phyloP scores from a whole-genome alignment of 768 basidiomycete genomes.

The Leccinum longicurvipes region DNA sequence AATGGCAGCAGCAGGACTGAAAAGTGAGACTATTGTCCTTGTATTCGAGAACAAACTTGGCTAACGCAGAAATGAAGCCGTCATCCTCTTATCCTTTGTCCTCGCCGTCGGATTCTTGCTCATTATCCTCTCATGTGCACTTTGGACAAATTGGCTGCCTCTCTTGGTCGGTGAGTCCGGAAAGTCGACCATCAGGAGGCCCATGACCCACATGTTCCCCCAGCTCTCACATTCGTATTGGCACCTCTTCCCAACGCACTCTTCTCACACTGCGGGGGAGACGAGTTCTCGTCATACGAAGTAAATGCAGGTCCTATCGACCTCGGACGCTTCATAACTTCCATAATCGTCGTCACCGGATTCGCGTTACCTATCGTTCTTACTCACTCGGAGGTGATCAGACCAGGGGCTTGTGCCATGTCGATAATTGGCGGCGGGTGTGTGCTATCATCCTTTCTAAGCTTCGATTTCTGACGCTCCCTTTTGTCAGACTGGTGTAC shows the following conservation, averaged over 20 bases:
- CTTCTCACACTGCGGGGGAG: constrained; percentile 88
- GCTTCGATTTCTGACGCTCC: not conserved
- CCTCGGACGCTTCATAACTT: constrained; percentile 92
- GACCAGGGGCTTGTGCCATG: constrained; percentile 84
- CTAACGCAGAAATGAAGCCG: constrained; percentile 50
- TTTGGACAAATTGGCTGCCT: constrained; percentile 97
- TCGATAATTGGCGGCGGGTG: constrained; percentile 91
- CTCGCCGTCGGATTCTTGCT: constrained; percentile 97
- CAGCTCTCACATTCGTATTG: constrained; percentile 91
- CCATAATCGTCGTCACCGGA: constrained; percentile 86
- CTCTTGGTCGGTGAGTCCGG: constrained; percentile 81
- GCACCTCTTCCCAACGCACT: constrained; percentile 95
- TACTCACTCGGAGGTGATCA: constrained; percentile 87
- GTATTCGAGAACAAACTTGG: not conserved
- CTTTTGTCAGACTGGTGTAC: constrained; percentile 64
- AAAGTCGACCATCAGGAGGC: not conserved
- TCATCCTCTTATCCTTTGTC: constrained; percentile 95
- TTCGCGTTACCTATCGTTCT: constrained; percentile 91
- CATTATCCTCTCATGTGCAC: constrained; percentile 94
- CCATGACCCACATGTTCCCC: not conserved
- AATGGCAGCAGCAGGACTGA: constrained; percentile 67
- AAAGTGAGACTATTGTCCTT: constrained; percentile 44
- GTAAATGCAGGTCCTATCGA: constrained; percentile 72
- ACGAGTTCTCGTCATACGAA: constrained; percentile 82
- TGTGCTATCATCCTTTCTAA: constrained; percentile 4